Base-by-base conservation (phyloP, 1,139 yeast species). In the Casaregolazyma suthepensis region DNA sequence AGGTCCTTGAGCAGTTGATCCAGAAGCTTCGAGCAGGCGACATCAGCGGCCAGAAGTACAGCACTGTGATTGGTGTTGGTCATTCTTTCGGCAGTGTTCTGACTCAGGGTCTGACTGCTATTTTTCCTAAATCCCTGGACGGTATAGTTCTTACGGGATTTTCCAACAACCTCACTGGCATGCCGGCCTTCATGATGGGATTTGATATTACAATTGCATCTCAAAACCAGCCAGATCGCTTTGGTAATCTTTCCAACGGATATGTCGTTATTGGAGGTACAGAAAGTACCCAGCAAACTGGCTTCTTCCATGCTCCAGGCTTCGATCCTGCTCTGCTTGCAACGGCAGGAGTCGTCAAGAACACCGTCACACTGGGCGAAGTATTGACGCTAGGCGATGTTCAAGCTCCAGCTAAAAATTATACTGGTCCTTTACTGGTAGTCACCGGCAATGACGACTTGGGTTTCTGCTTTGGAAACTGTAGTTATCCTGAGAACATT, bases 1-100 rank as follows among this genome's bases (percentile, higher is more conserved):
- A 55, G 44, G 44, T 45, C 20, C 55, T 57, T 46, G 50, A 57
- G 22, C 56, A 52, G 40, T 52, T 57, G 35, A 22, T 50, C 31
- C 50, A 50, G 48, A 52, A 54, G 18, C 29, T 51, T 43, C 35
- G 45, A 3, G 46, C 53, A 10, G 52, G 46, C 10, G 50, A 51
- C 15, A 26, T 45, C 13, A 15, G 37, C 7, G 46, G 15, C 20
- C 47, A 49, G 10, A 52, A 38, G 19, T 23, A 17, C 37, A 17
- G 17, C 44, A 44, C 37, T 18, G 42, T 23, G 5, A 43, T 19
- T 9, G 22, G 52, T 18, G 15, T 19, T 12, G 49, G 44, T 20
- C 31, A 26, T 10, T 26, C 31, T 5, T 26, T 26, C 31, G 31
- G 31, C 5, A 26, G 31, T 10, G 31, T 26, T 5, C 31, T 26